Evolutionary conservation across 2,329 filamentous ascomycete genomes (phyloP).

Genomic region (Venturia asperata): DNA sequence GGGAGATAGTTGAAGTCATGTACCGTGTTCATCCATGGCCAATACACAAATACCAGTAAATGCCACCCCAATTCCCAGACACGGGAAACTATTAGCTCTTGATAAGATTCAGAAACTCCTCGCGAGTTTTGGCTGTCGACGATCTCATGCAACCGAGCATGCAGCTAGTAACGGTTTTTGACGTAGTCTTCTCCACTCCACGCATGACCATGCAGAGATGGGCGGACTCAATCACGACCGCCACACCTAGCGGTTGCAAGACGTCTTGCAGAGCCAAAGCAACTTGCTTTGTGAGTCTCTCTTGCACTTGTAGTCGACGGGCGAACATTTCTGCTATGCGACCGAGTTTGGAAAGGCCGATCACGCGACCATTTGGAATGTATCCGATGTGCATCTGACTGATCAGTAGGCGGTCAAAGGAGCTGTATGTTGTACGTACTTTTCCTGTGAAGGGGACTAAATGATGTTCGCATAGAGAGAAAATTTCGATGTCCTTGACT

Average conservation of each 20-base stretch:
- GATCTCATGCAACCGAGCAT: constrained; percentile 94
- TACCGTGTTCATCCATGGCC: not conserved
- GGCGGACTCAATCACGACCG: constrained; percentile 93
- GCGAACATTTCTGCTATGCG: constrained; percentile 97
- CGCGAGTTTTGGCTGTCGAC: constrained; percentile 82
- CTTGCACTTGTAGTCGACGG: constrained; percentile 88
- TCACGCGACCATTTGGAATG: constrained; percentile 83
- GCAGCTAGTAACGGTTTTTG: constrained; percentile 88
- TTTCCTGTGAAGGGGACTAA: constrained; percentile 94
- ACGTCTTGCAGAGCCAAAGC: constrained; percentile 90
- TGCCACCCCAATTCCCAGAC: not conserved
- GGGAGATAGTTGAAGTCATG: not conserved
- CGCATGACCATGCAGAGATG: constrained; percentile 99
- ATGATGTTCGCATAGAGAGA: constrained; percentile 93
- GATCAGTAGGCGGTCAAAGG: constrained; percentile 18
- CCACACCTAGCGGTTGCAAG: constrained; percentile 86
- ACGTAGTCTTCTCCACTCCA: constrained; percentile 86
- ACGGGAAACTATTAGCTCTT: constrained; percentile 40
- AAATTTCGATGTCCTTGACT: constrained; percentile 94
- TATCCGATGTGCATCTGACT: constrained; percentile 95
- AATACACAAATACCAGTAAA: not conserved
- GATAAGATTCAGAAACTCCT: constrained; percentile 81
- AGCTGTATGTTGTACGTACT: constrained; percentile 42
- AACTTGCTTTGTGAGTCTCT: constrained; percentile 91
- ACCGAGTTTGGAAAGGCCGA: constrained; percentile 91